A percentile compares a stretch with the other conserved stretches of the same genome.
Evolutionary conservation across 1,284 basidiomycete species (phyloP).

Genomic region (Boletus calvinii): DNA sequence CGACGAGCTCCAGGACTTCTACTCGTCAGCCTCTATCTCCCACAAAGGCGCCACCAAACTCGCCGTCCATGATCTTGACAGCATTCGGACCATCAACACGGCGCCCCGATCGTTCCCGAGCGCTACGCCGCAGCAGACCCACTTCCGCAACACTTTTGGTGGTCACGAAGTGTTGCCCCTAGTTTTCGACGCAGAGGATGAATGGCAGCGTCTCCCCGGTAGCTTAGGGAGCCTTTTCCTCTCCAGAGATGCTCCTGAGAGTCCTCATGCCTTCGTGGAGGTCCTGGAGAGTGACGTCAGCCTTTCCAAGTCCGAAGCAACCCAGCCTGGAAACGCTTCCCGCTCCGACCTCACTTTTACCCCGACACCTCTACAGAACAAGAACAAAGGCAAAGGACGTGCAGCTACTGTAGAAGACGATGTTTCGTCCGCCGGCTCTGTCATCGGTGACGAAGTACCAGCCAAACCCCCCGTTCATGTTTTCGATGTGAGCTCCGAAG

Average conservation of each 20-base stretch:
- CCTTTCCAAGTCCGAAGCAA: constrained; percentile 25
- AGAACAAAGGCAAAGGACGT: constrained; percentile 57
- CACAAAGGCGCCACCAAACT: constrained; percentile 48
- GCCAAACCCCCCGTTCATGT: constrained; percentile 65
- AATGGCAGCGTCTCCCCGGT: constrained; percentile 59
- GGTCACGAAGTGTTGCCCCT: constrained; percentile 39
- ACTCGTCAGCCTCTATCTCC: constrained; percentile 21
- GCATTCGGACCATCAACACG: constrained; percentile 33
- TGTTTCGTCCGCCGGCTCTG: constrained; percentile 55
- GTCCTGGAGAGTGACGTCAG: constrained; percentile 50
- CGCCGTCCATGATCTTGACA: constrained; percentile 57
- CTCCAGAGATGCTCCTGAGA: constrained; percentile 32
- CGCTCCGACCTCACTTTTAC: constrained; percentile 28
- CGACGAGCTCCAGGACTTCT: constrained; percentile 52
- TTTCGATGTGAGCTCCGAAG: constrained; percentile 40
- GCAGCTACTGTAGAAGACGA: constrained; percentile 39
- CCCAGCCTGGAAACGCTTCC: constrained; percentile 13
- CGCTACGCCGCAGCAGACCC: constrained; percentile 37
- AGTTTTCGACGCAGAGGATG: constrained; percentile 59
- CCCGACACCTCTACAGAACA: constrained; percentile 17
- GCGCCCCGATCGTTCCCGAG: constrained; percentile 36
- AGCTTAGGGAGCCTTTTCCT: constrained; percentile 37
- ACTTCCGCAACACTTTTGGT: constrained; percentile 55
- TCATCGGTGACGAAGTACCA: constrained; percentile 50
- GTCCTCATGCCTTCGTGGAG: constrained; percentile 65